Percentiles rank a stretch among this genome's conserved stretches.
These are phyloP conservation scores for Ceratobasidium sp. DNA, from an alignment of 1,284 basidiomycete species.

Conservation along the genomic window DNA sequence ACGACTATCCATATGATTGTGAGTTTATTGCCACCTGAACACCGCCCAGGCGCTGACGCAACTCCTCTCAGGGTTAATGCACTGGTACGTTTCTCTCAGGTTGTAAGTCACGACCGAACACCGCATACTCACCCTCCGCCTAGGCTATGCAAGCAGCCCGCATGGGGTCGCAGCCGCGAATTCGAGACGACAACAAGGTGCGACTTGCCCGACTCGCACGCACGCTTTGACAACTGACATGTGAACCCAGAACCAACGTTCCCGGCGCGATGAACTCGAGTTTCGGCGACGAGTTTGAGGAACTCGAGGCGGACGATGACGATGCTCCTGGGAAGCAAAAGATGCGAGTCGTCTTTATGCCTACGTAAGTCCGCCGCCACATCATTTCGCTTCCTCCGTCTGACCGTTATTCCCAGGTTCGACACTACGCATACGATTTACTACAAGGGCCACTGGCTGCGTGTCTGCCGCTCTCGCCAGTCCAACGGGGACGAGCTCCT, in stretches of 20 bases:
- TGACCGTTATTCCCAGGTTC: background rate
- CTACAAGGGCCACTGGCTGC: constrained; percentile 81
- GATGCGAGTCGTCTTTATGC: constrained; percentile 84
- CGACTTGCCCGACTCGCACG: constrained; percentile 10
- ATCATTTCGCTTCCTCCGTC: background rate
- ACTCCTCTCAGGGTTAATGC: constrained; percentile 63
- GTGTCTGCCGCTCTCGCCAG: constrained; percentile 74
- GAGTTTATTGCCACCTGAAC: constrained; percentile 6
- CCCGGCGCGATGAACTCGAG: constrained; percentile 46
- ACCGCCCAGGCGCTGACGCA: constrained; percentile 35
- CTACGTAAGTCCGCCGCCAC: constrained; percentile 61
- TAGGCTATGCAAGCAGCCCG: constrained; percentile 50
- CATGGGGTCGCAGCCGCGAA: constrained; percentile 65
- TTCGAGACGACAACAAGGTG: constrained; percentile 72
- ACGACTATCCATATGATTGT: constrained; percentile 54
- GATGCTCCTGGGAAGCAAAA: constrained; percentile 69
- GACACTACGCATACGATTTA: constrained; percentile 86
- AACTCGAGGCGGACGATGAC: constrained; percentile 63
- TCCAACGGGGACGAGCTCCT: constrained; percentile 71
- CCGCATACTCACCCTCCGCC: constrained; percentile 61
- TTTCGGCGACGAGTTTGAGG: constrained; percentile 54
- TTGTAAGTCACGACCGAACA: constrained; percentile 63
- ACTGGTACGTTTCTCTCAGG: constrained; percentile 83
- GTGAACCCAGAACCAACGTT: constrained; percentile 20
- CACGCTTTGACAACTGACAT: background rate